Conservation (phyloP, 2,329 filamentous ascomycete species). For the Sclerotinia trifoliorum region DNA sequence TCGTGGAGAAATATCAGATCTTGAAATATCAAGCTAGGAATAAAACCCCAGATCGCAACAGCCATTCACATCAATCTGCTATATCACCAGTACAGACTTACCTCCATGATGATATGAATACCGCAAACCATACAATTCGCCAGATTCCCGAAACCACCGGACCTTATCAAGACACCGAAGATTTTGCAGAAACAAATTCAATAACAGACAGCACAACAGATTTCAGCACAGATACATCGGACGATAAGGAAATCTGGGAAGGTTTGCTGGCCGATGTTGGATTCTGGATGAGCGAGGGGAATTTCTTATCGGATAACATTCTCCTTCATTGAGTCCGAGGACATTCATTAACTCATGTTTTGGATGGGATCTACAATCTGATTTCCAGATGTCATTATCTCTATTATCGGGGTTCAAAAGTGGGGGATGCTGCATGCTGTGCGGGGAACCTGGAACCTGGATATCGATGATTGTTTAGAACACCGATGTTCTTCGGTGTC, state of each 20-base stretch:
- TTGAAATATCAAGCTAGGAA: slow-evolving; percentile 16
- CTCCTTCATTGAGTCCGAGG: background rate
- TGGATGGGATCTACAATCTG: background rate
- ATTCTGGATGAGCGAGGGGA: slow-evolving; percentile 37
- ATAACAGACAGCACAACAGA: background rate
- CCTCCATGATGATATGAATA: background rate
- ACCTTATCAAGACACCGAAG: background rate
- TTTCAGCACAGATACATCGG: slow-evolving; percentile 23
- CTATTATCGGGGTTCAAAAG: slow-evolving; percentile 3
- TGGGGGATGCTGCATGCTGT: background rate
- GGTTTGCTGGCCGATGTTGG: slow-evolving; percentile 38
- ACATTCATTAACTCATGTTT: background rate
- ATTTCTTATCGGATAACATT: slow-evolving; percentile 25
- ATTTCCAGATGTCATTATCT: background rate
- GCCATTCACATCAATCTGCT: background rate
- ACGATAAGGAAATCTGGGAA: slow-evolving; percentile 37
- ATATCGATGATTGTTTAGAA: background rate
- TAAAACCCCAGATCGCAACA: background rate
- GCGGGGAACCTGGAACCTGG: slow-evolving; percentile 4
- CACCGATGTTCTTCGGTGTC: slow-evolving; percentile 1
- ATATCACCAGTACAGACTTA: no score
- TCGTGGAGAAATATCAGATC: slow-evolving; percentile 29
- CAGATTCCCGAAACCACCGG: background rate
- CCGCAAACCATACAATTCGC: background rate
- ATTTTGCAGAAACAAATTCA: background rate